Evolutionary conservation across 1,284 basidiomycete genomes (phyloP).

Genomic region (Thecaphora frezii): DNA sequence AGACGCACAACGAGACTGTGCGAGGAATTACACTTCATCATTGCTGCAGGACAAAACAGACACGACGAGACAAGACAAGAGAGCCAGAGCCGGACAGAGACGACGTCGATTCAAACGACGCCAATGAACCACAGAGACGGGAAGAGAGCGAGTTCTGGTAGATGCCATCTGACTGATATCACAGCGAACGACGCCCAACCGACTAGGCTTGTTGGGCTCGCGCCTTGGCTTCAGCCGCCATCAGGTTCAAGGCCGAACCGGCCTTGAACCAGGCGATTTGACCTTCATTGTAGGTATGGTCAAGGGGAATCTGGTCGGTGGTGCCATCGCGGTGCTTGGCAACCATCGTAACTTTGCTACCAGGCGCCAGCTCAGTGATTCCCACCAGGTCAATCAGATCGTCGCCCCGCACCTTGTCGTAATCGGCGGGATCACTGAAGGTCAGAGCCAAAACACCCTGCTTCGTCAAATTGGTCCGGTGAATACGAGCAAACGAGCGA

Average conservation of each 20-base stretch:
- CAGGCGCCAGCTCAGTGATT: slow-evolving; percentile 52
- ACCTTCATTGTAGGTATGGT: slow-evolving; percentile 56
- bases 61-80: no score
- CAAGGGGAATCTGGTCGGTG: slow-evolving; percentile 53
- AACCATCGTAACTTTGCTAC: slow-evolving; percentile 49
- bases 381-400: slow-evolving; percentile 54
- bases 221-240: slow-evolving; percentile 49
- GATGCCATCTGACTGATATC: no score
- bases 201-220: no score
- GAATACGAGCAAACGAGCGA: slow-evolving; percentile 95
- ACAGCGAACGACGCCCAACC: no score
- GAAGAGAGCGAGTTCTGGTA: no score
- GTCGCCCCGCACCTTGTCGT: slow-evolving; percentile 54
- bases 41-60: no score
- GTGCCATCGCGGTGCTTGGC: slow-evolving; percentile 56
- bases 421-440: slow-evolving; percentile 54
- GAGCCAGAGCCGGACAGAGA: no score
- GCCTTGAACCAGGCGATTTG: slow-evolving; percentile 59
- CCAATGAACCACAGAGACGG: no score
- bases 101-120: no score
- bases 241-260: slow-evolving; percentile 56
- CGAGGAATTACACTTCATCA: no score
- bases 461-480: slow-evolving; percentile 90
- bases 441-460: slow-evolving; percentile 56
- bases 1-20: no score